Evolutionary conservation across 169 alveolate genomes (phyloP).

Genomic region (Plasmodium fragile): DNA sequence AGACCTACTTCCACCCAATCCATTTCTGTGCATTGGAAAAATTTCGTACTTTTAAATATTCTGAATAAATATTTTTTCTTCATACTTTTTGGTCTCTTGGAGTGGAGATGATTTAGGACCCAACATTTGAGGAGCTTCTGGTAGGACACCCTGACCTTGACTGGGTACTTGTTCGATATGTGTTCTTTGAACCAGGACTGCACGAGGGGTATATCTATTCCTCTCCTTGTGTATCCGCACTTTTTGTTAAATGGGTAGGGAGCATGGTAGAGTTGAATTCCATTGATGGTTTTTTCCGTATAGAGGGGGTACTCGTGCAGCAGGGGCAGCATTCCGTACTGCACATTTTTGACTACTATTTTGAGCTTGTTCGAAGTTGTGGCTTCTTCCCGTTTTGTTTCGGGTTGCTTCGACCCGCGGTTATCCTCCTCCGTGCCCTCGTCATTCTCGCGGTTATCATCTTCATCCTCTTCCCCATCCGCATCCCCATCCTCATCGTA

Average conservation of each 20-base stretch:
- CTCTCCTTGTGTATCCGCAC: conserved; percentile 97
- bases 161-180: conserved; percentile 98
- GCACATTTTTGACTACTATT: conserved; percentile 17
- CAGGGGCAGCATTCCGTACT: conserved; percentile 79
- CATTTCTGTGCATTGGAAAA: conserved; percentile 98
- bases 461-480: neutral
- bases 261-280: conserved; percentile 94
- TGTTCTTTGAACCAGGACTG: conserved; percentile 99
- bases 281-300: conserved; percentile 83
- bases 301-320: conserved; percentile 79
- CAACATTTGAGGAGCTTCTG: conserved; percentile 98
- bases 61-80: conserved; percentile 95
- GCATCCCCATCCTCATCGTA: neutral
- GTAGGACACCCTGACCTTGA: conserved; percentile 98
- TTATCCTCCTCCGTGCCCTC: neutral
- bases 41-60: conserved; percentile 97
- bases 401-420: neutral
- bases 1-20: conserved; percentile 99
- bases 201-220: conserved; percentile 97
- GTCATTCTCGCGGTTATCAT: neutral
- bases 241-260: conserved; percentile 99
- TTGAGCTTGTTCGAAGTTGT: neutral
- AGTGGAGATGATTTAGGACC: conserved; percentile 97
- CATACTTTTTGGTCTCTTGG: conserved; percentile 94
- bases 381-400: neutral